Percentiles rank a stretch among this genome's conserved stretches.
phyloP scores from a whole-genome alignment of 2,329 filamentous ascomycete genomes.

The Trichoderma atrobrunneum region DNA sequence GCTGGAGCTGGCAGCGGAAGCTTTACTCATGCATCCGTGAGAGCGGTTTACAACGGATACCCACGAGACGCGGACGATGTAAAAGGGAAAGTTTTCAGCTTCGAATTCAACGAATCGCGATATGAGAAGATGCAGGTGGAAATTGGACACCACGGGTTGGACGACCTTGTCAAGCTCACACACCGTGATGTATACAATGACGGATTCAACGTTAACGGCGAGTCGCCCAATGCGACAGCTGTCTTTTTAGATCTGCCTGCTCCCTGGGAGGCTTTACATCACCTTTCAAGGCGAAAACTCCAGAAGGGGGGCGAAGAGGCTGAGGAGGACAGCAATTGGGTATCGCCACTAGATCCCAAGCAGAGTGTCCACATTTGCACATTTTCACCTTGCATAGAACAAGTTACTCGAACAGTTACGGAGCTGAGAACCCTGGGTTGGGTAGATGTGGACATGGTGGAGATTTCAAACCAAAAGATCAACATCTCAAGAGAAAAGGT shows the following conservation, averaged over 20 bases:
- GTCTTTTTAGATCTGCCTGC: constrained; percentile 79
- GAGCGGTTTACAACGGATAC: constrained; percentile 74
- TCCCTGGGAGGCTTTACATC: constrained; percentile 74
- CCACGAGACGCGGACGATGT: constrained; percentile 43
- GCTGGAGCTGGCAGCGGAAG: constrained; percentile 80
- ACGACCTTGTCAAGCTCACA: constrained; percentile 65
- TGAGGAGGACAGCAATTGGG: constrained; percentile 38
- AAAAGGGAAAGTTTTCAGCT: constrained; percentile 74
- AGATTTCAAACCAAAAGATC: constrained; percentile 75
- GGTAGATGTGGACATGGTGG: constrained; percentile 91
- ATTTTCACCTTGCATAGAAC: constrained; percentile 96
- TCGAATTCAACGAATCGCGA: constrained; percentile 74
- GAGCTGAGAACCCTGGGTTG: constrained; percentile 78
- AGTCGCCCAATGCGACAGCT: constrained; percentile 63
- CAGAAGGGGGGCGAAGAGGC: constrained; percentile 26
- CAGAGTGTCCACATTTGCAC: constrained; percentile 79
- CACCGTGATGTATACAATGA: constrained; percentile 76
- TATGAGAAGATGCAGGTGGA: constrained; percentile 68
- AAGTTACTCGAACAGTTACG: constrained; percentile 83
- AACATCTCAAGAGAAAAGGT: constrained; percentile 80
- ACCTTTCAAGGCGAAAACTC: constrained; percentile 58
- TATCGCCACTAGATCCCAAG: constrained; percentile 67
- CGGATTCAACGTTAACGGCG: constrained; percentile 63
- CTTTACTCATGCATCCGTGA: constrained; percentile 75
- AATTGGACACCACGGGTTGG: constrained; percentile 64